Evolutionary conservation across 1,284 basidiomycete species (phyloP), one percentile per base, ranked within the genome.

Genomic region (Cutaneotrichosporon sp.): DNA sequence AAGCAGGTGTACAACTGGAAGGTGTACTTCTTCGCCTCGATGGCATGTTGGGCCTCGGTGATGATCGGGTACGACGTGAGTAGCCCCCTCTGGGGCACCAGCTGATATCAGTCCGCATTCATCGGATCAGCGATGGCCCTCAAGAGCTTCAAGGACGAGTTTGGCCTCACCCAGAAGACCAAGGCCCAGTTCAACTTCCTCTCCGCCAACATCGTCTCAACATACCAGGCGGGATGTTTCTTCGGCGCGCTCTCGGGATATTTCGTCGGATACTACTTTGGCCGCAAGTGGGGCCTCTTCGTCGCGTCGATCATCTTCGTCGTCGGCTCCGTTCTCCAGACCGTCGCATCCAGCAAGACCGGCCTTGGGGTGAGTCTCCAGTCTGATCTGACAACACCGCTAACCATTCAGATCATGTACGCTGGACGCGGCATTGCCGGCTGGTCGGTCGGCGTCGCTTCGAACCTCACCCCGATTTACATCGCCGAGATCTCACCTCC

Each of bases 1-100:
- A 61, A 62, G 46, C 68, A 77, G 48, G 76, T 82, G 22, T 81
- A 81, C 75, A 81, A 80, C 62, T 77, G 72, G 71, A 70, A 76
- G 17, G 73, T 79, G 0, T 81, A 78, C 57, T 52, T 68, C 20
- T 72, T 75, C 41, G 71, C 79, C 9, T 65, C 73, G 10, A 47
- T 64, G n/a, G 60, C 60, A 12, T 57, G 55, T 34, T 56, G 55
- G 54, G 77, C 72, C 6, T 75, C 77, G 17, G 67, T 74, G 22
- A 75, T 77, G 68, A 76, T 76, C 52, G 76, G 78, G 46, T 77
- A 75, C 51, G 78, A 79, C 57, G 72, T 53, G 39, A 48, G 51
- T 44, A 5, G 8, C 14, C 7, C 33, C 31, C 10, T 19, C 10
- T 16, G n/a, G 8, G n/a, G 24, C 11, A 8, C 38, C 12, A 4